Conservation (phyloP, 345 rosid genomes). For the Psidium friedrichsthalianum region DNA sequence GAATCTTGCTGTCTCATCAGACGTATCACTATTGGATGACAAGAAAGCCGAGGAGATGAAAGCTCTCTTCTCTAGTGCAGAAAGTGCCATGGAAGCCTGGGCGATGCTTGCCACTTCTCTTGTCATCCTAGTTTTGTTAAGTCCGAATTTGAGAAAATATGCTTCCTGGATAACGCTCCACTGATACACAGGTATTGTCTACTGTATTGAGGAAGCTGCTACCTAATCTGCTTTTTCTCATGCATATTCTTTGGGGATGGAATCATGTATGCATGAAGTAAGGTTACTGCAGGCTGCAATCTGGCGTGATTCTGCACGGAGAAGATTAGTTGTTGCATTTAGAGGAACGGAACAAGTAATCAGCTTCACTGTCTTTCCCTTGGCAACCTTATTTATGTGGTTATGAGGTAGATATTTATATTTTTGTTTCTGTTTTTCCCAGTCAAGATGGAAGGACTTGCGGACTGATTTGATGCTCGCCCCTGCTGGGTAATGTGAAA, state of each 20-base stretch:
- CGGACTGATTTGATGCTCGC: constrained; percentile 80
- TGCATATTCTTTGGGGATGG: not conserved
- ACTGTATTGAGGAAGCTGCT: not conserved
- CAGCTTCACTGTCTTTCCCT: constrained; percentile 5
- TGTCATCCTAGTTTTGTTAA: constrained; percentile 89
- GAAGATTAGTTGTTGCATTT: constrained; percentile 78
- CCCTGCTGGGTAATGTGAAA: constrained; percentile 68
- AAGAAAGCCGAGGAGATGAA: constrained; percentile 85
- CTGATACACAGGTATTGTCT: constrained; percentile 76
- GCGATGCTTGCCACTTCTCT: constrained; percentile 94
- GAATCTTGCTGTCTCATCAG: constrained; percentile 26
- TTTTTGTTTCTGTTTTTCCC: constrained; percentile 3
- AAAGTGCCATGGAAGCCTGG: constrained; percentile 99
- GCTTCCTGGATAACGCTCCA: constrained; percentile 76
- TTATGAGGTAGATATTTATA: not conserved
- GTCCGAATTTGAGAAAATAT: constrained; percentile 93
- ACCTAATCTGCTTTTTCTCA: not conserved
- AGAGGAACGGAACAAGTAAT: constrained; percentile 97
- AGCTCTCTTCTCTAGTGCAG: constrained; percentile 71
- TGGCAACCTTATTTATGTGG: not conserved
- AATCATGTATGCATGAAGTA: constrained; percentile 12
- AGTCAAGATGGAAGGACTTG: constrained; percentile 95
- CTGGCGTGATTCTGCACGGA: constrained; percentile 84
- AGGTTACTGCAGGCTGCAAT: constrained; percentile 62
- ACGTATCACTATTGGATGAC: constrained; percentile 32